Evolutionary conservation across 345 rosid species (phyloP), one percentile per base, ranked within the genome.

Genomic region (Rhodomyrtus tomentosa): DNA sequence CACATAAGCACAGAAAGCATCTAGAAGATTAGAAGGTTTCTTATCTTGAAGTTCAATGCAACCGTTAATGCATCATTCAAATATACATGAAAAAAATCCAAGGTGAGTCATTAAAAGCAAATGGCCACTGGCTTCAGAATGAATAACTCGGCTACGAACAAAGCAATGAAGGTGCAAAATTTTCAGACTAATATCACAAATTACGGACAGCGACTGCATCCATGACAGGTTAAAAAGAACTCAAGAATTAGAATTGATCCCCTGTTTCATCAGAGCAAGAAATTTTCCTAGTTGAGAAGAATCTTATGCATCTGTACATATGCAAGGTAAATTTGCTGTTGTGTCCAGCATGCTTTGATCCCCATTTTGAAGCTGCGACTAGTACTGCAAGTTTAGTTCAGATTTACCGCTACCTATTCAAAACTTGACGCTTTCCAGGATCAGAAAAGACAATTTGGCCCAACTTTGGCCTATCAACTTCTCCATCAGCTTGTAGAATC

Each of bases 361-460:
- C 38, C 56, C 72, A 82, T 53, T 81, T 50, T 53, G 55, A 50
- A 20, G 42, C 38, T 51, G 51, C 20, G 45, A 83, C 16, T 42
- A 21, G 29, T 45, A 38, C 84, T 83, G 36, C 68, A 12, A 58
- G 36, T 24, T 55, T 29, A 49, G 40, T 59, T 59, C 45, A 29
- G 40, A 48, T 83, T 62, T 32, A 45, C 32, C 14, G 5, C 40
- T 90, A 97, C 98, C 94, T 84, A 90, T 94, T 95, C 73, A 97
- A 91, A 51, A 94, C 91, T 85, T 95, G 95, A 58, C 99, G 99
- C 87, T 95, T 94, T 83, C 88, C 88, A 82, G 94, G 88, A 82
- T 94, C 94, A 24, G 96, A 94, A 91, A 95, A 97, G n/a, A 95
- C 99, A 15, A 93, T 90, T 85, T 86, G 98, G 52, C 96, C 98